Percentiles rank a stretch among this genome's conserved stretches.
Evolutionary conservation across 805 yeast genomes (phyloP).

Genomic region (Yarrowia sp.): DNA sequence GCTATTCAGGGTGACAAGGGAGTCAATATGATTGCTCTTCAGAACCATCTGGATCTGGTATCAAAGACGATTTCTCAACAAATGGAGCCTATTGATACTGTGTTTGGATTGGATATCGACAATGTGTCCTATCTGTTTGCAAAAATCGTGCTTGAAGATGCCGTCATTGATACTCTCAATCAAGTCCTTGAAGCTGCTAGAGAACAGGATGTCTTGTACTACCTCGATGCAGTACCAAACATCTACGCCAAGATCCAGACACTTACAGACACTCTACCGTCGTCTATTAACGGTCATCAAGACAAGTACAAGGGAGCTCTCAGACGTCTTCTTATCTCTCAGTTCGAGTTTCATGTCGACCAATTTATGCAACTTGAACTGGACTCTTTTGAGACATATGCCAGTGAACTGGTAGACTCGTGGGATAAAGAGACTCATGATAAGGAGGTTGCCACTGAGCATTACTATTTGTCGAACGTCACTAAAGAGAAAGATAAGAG

Average conservation of each 20-base stretch:
- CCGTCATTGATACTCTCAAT: conserved; percentile 34
- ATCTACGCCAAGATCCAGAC: conserved; percentile 34
- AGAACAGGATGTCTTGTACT: conserved; percentile 32
- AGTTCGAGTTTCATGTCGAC: conserved; percentile 36
- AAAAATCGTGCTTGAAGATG: conserved; percentile 45
- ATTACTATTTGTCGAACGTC: conserved; percentile 50
- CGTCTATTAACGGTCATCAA: conserved; percentile 1
- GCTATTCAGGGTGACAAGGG: conserved; percentile 16
- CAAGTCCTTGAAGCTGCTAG: conserved; percentile 31
- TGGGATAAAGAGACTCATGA: conserved; percentile 42
- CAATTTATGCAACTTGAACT: conserved; percentile 38
- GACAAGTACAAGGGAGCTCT: conserved; percentile 10
- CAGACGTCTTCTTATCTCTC: background rate
- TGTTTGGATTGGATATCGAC: conserved; percentile 44
- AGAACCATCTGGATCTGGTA: conserved; percentile 34
- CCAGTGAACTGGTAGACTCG: conserved; percentile 35
- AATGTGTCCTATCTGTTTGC: conserved; percentile 51
- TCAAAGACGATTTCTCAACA: conserved; percentile 43
- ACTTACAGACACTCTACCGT: conserved; percentile 28
- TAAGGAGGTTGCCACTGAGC: conserved; percentile 50
- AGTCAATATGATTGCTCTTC: conserved; percentile 31
- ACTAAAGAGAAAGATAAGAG: conserved; percentile 45
- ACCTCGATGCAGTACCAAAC: conserved; percentile 44
- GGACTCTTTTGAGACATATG: conserved; percentile 33
- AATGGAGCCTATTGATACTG: conserved; percentile 43